Evolutionary conservation across 495 filamentous ascomycete genomes (phyloP).

Genomic region (Zalerion maritima): DNA sequence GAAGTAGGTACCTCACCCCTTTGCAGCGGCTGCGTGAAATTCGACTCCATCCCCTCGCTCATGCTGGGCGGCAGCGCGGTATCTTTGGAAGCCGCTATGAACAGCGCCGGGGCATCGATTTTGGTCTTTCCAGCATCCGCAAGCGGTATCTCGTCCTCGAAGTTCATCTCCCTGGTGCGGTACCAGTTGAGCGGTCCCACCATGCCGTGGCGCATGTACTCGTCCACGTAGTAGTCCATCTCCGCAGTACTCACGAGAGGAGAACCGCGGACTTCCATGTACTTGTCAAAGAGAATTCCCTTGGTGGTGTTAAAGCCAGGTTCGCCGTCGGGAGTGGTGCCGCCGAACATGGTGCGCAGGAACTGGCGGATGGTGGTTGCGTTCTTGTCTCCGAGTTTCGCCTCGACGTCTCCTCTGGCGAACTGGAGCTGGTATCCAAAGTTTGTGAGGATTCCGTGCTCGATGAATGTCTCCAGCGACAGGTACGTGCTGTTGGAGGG

Average conservation of each 20-base stretch:
- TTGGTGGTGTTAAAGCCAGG: slow-evolving; percentile 34
- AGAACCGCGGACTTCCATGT: slow-evolving; percentile 37
- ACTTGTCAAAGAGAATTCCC: slow-evolving; percentile 37
- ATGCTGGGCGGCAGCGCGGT: slow-evolving; percentile 49
- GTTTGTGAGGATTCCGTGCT: slow-evolving; percentile 42
- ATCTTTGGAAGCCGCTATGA: slow-evolving; percentile 60
- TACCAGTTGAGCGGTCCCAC: slow-evolving; percentile 82
- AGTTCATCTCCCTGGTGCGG: slow-evolving; percentile 53
- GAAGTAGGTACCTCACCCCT: slow-evolving; percentile 40
- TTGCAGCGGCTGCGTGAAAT: slow-evolving; percentile 41
- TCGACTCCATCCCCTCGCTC: slow-evolving; percentile 50
- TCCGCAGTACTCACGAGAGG: slow-evolving; percentile 50
- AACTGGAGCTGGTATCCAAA: slow-evolving; percentile 78
- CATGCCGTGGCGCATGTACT: slow-evolving; percentile 57
- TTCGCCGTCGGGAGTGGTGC: slow-evolving; percentile 37
- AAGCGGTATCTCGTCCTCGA: slow-evolving; percentile 51
- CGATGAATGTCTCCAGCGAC: slow-evolving; percentile 39
- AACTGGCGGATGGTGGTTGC: slow-evolving; percentile 45
- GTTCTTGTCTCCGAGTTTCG: slow-evolving; percentile 34
- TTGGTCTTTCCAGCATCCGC: slow-evolving; percentile 17
- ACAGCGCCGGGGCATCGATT: slow-evolving; percentile 55
- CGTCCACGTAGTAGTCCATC: slow-evolving; percentile 57
- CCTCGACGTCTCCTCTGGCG: slow-evolving; percentile 48
- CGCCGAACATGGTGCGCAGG: slow-evolving; percentile 55
- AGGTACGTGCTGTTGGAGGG: slow-evolving; percentile 34